These are phyloP conservation scores for Botryotinia globosa DNA, from an alignment of 2,329 filamentous ascomycete species.

Conservation along the genomic window DNA sequence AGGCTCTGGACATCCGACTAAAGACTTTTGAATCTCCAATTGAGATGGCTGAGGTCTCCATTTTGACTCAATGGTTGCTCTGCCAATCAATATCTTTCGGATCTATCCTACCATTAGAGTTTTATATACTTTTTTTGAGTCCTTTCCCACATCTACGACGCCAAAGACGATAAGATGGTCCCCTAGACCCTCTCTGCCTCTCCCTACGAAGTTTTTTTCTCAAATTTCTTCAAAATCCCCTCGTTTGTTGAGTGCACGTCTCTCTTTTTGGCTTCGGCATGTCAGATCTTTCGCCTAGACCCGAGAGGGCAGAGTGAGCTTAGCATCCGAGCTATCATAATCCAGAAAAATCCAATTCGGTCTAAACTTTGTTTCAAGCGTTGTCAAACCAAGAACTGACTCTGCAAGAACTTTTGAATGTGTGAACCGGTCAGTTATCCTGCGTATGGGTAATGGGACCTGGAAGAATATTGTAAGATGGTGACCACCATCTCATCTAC, in stretches of 20 bases:
- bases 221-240: constrained; percentile 9
- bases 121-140: neutral
- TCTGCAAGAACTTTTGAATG: neutral
- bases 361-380: constrained; percentile 2
- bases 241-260: constrained; percentile 28
- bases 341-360: neutral
- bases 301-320: constrained; percentile 12
- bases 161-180: neutral
- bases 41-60: constrained; percentile 2
- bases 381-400: neutral
- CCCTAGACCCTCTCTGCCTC: neutral
- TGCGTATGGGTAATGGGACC: neutral
- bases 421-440: neutral
- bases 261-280: constrained; percentile 27
- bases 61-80: constrained; percentile 5
- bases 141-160: neutral
- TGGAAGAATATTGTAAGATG: neutral
- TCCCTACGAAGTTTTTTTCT: neutral
- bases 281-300: constrained; percentile 23
- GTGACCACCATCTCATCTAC: neutral
- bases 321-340: neutral
- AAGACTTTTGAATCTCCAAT: neutral
- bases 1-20: neutral
- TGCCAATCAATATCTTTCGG: neutral
- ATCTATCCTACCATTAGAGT: constrained; percentile 6